Evolutionary conservation across 2,329 filamentous ascomycete species (phyloP).

Genomic region (Salinomyces thailandicus): DNA sequence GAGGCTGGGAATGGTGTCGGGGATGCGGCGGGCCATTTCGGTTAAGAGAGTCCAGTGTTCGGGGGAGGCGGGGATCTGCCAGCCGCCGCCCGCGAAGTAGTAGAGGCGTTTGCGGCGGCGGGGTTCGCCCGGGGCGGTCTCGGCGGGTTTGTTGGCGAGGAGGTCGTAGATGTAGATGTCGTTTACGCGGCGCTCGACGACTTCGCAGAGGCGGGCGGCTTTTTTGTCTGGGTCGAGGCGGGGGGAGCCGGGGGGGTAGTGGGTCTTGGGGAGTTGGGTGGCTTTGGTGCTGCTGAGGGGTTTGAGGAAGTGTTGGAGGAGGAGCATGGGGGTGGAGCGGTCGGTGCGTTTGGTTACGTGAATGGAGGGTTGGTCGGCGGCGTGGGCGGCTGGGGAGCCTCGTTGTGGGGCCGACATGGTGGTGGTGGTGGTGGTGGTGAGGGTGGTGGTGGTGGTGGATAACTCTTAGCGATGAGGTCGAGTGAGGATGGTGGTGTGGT

Average conservation of each 20-base stretch:
- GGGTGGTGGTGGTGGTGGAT: too few species aligned
- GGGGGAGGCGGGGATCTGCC: conserved; percentile 40
- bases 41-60: conserved; percentile 45
- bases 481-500: too few species aligned
- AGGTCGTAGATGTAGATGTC: conserved; percentile 40
- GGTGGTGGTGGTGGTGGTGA: too few species aligned
- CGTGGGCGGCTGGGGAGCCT: too few species aligned
- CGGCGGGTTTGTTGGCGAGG: conserved; percentile 8
- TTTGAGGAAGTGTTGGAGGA: conserved; percentile 30
- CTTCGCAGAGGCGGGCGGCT: conserved; percentile 25
- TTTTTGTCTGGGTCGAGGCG: conserved; percentile 28
- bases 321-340: conserved; percentile 25
- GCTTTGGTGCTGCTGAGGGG: conserved; percentile 24
- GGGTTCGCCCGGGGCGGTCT: conserved; percentile 6
- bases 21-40: conserved; percentile 35
- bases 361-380: conserved; percentile 11
- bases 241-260: conserved; percentile 31
- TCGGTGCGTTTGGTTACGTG: conserved; percentile 29
- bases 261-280: conserved; percentile 26
- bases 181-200: conserved; percentile 33
- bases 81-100: conserved; percentile 49
- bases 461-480: too few species aligned
- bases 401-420: too few species aligned
- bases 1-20: conserved; percentile 32
- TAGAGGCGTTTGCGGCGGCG: conserved; percentile 32